Evolutionary conservation across 495 filamentous ascomycete genomes (phyloP), one percentile per base, ranked within the genome.

Genomic region (Pyronema omphalodes): DNA sequence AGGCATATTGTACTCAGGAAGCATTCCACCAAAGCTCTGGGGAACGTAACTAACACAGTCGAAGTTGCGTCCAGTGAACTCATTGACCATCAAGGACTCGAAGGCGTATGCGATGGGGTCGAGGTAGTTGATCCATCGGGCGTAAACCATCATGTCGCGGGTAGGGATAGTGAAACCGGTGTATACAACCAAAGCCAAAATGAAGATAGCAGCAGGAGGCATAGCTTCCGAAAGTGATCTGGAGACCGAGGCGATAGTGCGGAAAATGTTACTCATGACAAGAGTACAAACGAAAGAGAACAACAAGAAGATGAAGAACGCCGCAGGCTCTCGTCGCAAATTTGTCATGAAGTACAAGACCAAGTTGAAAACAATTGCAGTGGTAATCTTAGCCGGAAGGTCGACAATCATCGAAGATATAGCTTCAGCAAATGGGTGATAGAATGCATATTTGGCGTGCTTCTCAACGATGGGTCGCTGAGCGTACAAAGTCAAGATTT

Each of bases 391-490:
- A n/a, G 37, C 67, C 0, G 88, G 88, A 59, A 93, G 60, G 60
- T 93, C 88, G 54, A 76, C 79, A 17, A 94, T 68, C 76, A 88
- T 86, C 9, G 81, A 86, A 2, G 87, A 77, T 49, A 93, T 73
- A 1, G 87, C 85, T 70, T 94, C 88, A 11, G 87, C 81, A 3
- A 83, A 86, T 0, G 88, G 84, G 63, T 93, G 88, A 60, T 94
- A 94, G 17, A 94, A 71, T n/a, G 88, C 88, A 64, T 93, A 95
- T 56, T 81, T 79, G 51, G 71, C 70, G 60, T 95, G 88, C 63
- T 95, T 95, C 62, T 94, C 88, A 53, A 95, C 86, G 60, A 95
- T 93, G 0, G 83, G 78, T 11, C 88, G 78, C 75, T 94, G 88
- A 15, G 81, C 76, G 66, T 86, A 93, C 4, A 93, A 74, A 6